Evolutionary conservation across 805 yeast genomes (phyloP), one percentile per base, ranked within the genome.

Genomic region (Tetrapisispora namnaoensis): DNA sequence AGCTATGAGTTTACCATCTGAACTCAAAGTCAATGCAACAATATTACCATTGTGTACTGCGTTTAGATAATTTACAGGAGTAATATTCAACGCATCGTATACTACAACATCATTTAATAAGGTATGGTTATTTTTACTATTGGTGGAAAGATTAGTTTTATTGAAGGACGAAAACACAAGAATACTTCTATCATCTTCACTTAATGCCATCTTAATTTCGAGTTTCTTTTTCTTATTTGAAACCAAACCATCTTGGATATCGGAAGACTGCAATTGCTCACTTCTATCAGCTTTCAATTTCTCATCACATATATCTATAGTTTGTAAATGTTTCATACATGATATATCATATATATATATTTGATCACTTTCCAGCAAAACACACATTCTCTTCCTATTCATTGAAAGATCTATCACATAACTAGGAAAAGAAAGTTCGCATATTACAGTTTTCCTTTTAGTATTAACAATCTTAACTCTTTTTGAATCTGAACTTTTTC

Each of bases 291-390:
- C 20, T 28, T 6, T 32, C 17, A 17, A 30, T 42, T 21, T 37
- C 10, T 55, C 58, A 47, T 56, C 64, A 58, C 58, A 53, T 9
- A 62, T 54, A 32, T 84, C 88, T 35, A 84, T 75, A 1, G 83
- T 82, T 58, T 81, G 85, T 39, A 91, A 63, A 24, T 90, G 75
- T 59, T 86, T 81, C 82, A 91, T 89, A 63, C 95, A 86, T 49
- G 93, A 80, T 52, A 91, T 83, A 65, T 91, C 97, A 69, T 91
- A 93, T 43, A 91, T 78, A 62, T 81, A 86, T 10, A 93, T 79
- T 65, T 90, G 95, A 51, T 87, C 91, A 45, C 59, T 62, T 45
- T 79, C 73, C 47, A 91, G 70, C 6, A 86, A 79, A 17, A 90
- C 93, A 32, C 87, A 75, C 54, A 91, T 73, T 42, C 97, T 70